Evolutionary conservation across 306 rosid species (phyloP).

Genomic region (Dryas alaskensis): DNA sequence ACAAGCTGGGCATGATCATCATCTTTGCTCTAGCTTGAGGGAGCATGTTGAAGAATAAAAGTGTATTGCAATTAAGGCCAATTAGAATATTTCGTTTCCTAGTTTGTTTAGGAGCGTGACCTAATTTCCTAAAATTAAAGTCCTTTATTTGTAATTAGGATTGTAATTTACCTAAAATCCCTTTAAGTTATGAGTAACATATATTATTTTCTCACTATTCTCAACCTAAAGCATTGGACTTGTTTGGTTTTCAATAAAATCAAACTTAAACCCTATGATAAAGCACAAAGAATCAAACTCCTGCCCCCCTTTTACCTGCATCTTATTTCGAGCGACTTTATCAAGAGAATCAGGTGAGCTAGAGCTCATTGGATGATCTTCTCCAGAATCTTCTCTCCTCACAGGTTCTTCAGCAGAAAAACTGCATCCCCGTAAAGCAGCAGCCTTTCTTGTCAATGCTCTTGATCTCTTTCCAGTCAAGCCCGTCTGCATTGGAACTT

Average conservation of each 20-base stretch:
- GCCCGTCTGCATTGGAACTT: constrained; percentile 68
- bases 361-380: constrained; percentile 57
- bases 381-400: constrained; percentile 58
- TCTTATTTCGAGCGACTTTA: constrained; percentile 38
- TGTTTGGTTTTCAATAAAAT: constrained; percentile 3
- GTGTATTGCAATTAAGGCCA: neutral
- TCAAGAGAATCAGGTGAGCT: constrained; percentile 47
- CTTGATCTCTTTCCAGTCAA: constrained; percentile 89
- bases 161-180: neutral
- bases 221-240: neutral
- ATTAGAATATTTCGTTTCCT: neutral
- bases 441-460: constrained; percentile 62
- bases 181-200: neutral
- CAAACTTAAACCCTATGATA: neutral
- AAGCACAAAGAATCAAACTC: constrained; percentile 16
- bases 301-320: constrained; percentile 35
- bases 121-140: neutral
- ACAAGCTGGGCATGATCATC: neutral
- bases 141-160: neutral
- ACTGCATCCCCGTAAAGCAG: constrained; percentile 69
- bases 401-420: constrained; percentile 48
- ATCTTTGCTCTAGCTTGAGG: neutral
- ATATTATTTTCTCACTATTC: neutral
- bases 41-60: neutral
- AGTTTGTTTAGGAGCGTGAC: neutral